These are phyloP conservation scores for Glarea lozoyensis DNA, from an alignment of 495 filamentous ascomycete genomes.

Conservation along the genomic window DNA sequence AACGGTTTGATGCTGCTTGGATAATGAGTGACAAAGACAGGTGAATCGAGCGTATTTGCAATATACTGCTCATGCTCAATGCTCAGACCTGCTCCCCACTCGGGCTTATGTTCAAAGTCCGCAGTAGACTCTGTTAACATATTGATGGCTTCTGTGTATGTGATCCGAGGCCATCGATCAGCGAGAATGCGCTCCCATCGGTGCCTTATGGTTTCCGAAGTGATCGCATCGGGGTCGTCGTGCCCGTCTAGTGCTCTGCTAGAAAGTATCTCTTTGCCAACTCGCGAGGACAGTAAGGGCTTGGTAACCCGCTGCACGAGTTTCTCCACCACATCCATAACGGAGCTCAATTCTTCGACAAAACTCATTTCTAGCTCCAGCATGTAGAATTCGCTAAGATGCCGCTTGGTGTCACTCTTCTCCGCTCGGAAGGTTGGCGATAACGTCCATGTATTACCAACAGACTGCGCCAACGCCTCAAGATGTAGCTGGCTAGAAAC, in stretches of 20 bases:
- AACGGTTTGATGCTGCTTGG: conserved; percentile 82
- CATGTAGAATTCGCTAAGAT: conserved; percentile 99
- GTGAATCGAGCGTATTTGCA: conserved; percentile 52
- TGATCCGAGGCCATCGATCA: conserved; percentile 67
- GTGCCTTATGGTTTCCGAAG: conserved; percentile 39
- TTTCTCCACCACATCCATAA: conserved; percentile 74
- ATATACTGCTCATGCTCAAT: conserved; percentile 91
- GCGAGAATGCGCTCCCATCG: conserved; percentile 64
- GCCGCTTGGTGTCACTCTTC: conserved; percentile 85
- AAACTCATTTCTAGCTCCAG: conserved; percentile 85
- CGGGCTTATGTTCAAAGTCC: conserved; percentile 56
- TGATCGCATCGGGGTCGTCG: conserved; percentile 15
- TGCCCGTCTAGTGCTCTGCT: conserved; percentile 27
- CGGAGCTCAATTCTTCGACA: conserved; percentile 51
- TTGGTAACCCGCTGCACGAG: conserved; percentile 57
- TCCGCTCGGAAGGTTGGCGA: conserved; percentile 93
- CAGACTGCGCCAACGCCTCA: conserved; percentile 80
- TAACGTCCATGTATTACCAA: conserved; percentile 88
- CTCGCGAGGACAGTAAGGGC: conserved; percentile 35
- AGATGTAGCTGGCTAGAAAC: conserved; percentile 93
- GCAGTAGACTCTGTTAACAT: conserved; percentile 45
- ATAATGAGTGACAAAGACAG: conserved; percentile 92
- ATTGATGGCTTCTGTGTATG: conserved; percentile 71
- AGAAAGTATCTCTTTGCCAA: conserved; percentile 55
- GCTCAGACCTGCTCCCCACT: conserved; percentile 69